Conservation (phyloP, 306 rosid genomes). For the Prunus fruticosa region DNA sequence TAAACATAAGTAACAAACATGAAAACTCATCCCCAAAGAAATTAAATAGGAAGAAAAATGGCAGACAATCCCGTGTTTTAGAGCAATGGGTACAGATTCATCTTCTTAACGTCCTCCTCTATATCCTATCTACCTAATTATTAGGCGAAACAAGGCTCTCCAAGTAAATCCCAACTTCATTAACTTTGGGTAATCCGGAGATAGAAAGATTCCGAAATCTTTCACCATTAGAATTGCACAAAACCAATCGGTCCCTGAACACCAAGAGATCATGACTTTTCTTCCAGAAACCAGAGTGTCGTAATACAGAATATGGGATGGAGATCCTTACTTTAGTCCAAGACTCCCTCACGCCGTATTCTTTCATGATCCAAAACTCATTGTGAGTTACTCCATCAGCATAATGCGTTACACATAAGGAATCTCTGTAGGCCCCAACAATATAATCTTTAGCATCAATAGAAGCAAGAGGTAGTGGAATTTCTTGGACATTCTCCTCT, state of each 20-base stretch:
- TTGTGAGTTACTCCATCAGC: no score
- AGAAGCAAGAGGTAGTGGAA: neutral
- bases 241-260: neutral
- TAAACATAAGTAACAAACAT: no score
- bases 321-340: neutral
- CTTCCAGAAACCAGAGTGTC: neutral
- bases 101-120: no score
- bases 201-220: neutral
- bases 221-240: neutral
- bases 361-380: conserved; percentile 6
- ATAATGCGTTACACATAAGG: neutral
- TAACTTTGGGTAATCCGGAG: neutral
- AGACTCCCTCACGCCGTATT: neutral
- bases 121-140: neutral
- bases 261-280: neutral
- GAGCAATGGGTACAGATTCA: no score
- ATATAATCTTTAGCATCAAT: neutral
- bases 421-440: neutral
- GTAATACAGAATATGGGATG: neutral
- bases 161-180: neutral
- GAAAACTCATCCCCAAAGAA: no score
- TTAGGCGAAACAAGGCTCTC: conserved; percentile 7
- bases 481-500: neutral
- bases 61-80: no score
- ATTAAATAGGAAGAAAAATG: no score